These are phyloP conservation scores for Heterobasidion occidentale DNA, from an alignment of 1,284 basidiomycete species.

Conservation along the genomic window DNA sequence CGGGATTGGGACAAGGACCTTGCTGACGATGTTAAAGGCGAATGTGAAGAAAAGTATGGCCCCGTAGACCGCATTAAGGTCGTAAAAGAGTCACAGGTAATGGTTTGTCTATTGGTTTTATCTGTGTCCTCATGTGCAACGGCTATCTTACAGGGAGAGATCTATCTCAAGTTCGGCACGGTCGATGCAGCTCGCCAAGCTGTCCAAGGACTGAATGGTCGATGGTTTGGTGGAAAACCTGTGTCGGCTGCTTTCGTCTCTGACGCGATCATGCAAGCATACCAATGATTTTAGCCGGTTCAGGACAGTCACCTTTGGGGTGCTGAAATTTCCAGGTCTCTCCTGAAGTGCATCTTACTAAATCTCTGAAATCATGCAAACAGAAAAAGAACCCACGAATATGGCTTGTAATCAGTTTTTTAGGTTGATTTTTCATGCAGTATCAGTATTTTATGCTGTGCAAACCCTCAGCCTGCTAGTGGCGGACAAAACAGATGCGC, in stretches of 20 bases:
- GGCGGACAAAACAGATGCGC: constrained; percentile 7
- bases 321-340: constrained; percentile 7
- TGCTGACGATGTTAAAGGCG: constrained; percentile 91
- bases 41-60: constrained; percentile 91
- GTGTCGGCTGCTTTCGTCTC: constrained; percentile 83
- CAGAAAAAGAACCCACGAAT: constrained; percentile 6
- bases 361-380: constrained; percentile 8
- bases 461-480: constrained; percentile 8
- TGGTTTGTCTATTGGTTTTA: constrained; percentile 12
- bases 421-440: constrained; percentile 7
- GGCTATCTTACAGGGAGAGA: constrained; percentile 72
- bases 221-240: constrained; percentile 91
- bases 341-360: constrained; percentile 9
- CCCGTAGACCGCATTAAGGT: constrained; percentile 83
- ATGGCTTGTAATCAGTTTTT: constrained; percentile 9
- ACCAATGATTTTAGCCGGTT: constrained; percentile 41
- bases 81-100: constrained; percentile 87
- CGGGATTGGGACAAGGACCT: constrained; percentile 95
- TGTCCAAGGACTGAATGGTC: constrained; percentile 84
- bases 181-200: constrained; percentile 79
- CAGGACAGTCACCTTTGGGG: neutral
- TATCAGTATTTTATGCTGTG: constrained; percentile 10
- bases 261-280: constrained; percentile 89
- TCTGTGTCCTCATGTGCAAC: neutral
- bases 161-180: constrained; percentile 87